phyloP scores from a whole-genome alignment of 805 yeast species.

The Torulaspora quercuum region DNA sequence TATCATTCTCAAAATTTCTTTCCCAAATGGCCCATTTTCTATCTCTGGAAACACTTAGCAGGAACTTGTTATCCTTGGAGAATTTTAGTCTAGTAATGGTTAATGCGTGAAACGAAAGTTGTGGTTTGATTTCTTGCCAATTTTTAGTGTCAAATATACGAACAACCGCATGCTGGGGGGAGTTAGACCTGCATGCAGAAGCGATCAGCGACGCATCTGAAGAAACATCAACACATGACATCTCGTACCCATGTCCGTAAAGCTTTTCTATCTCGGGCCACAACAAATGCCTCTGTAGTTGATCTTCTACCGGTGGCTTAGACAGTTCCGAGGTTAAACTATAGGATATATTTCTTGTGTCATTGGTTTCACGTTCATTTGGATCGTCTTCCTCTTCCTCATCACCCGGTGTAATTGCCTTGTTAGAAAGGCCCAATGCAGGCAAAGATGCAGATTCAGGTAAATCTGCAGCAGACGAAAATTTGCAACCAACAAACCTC shows the following conservation, averaged over 20 bases:
- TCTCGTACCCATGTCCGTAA: slow-evolving; percentile 97
- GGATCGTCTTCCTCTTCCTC: slow-evolving; percentile 40
- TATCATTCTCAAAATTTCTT: slow-evolving; percentile 38
- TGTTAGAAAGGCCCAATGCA: slow-evolving; percentile 88
- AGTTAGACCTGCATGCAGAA: slow-evolving; percentile 88
- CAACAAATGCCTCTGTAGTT: slow-evolving; percentile 82
- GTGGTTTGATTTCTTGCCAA: slow-evolving; percentile 59
- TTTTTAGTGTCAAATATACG: slow-evolving; percentile 63
- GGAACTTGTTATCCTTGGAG: slow-evolving; percentile 59
- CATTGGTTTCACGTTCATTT: slow-evolving; percentile 35
- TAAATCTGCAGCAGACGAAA: slow-evolving; percentile 38
- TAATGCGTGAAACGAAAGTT: slow-evolving; percentile 65
- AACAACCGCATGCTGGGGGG: slow-evolving; percentile 77
- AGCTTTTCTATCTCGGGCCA: slow-evolving; percentile 95
- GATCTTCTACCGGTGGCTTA: slow-evolving; percentile 83
- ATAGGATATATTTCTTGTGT: slow-evolving; percentile 40
- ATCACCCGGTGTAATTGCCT: slow-evolving; percentile 60
- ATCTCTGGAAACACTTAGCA: slow-evolving; percentile 84
- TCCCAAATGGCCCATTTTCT: slow-evolving; percentile 79
- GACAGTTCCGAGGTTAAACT: slow-evolving; percentile 47
- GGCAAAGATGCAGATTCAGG: slow-evolving; percentile 91
- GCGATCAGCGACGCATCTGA: slow-evolving; percentile 65
- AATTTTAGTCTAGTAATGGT: slow-evolving; percentile 83
- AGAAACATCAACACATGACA: slow-evolving; percentile 71
- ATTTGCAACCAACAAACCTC: slow-evolving; percentile 47